Base-by-base conservation (phyloP, 495 filamentous ascomycete species). In the Evernia prunastri region DNA sequence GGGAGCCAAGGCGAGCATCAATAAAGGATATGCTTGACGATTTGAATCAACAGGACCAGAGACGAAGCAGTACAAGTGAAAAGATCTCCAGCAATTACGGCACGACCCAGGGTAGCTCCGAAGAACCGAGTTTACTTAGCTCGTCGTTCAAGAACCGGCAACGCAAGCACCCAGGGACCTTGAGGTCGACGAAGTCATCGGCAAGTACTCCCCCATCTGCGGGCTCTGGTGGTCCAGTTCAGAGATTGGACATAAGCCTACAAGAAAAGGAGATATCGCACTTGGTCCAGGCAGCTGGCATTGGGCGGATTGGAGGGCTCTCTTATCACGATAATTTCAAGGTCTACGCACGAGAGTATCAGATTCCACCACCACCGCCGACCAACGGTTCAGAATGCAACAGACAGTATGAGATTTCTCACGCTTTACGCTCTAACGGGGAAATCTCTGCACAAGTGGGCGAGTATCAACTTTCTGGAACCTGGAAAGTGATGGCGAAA, bases 401-500 rank as follows among this genome's bases (percentile, higher is more conserved):
- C 12, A 57, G 66, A 31, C 56, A 60, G 27, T 45, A 49, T 25
- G 51, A 45, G 17, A 17, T 68, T 36, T 39, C 35, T 36, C 20
- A 66, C 11, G 35, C 86, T 18, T 74, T 89, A 4, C 80, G 86
- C 60, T 76, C 78, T 35, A 91, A 88, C 74, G 87, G 87, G 15
- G 76, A 73, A 58, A 78, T 83, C 57, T 84, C 87, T 7, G 84
- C 87, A 66, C 77, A 79, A 20, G 76, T 82, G 33, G 81, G 81
- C 33, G 77, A 85, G 62, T 81, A 83, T 68, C 83, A 84, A 18
- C 74, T 90, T 17, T 85, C 89, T 11, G 89, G 91, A 69, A 90
- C 87, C 6, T 92, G 89, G 89, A 84, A 85, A 42, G 81, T 90
- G 39, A 72, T 91, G 23, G 84, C 82, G 27, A 86, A 82, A 63